Evolutionary conservation across 805 yeast species (phyloP), one percentile per base, ranked within the genome.

Genomic region (Torulaspora gathmanii): DNA sequence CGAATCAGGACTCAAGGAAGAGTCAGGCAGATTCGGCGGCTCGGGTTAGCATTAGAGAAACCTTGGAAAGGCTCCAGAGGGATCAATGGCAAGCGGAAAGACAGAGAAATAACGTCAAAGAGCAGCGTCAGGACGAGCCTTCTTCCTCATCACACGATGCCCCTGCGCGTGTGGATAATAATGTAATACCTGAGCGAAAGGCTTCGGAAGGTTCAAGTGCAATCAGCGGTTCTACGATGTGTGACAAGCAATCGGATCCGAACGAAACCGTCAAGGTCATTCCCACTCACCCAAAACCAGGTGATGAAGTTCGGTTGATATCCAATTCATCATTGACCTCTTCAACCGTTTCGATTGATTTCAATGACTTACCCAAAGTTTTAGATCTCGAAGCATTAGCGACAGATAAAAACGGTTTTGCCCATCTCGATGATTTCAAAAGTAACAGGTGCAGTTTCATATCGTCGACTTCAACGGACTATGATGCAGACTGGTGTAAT

Each of bases 381-480:
- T 29, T 54, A 31, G 54, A 54, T 16, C 47, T 55, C 10, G 61
- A 57, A 23, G n/a, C 33, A 8, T 37, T 53, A 16, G 47, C 58
- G 5, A 47, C 51, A 5, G 58, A 54, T 41, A 52, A 48, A 30
- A 53, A 50, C 17, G 61, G 57, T 1, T 58, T 57, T 42, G 51
- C 50, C n/a, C 52, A 50, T 20, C 35, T 41, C 12, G 49, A 33
- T 17, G 50, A 45, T 9, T 40, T 42, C 12, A 53, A 50, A 33
- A 38, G 50, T 16, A 54, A 61, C 45, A 53, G 68, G 45, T 59
- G 58, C 37, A 63, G 67, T 48, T 61, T 60, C 37, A 60, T 63
- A 7, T 63, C 67, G 3, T 57, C 63, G 2, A 52, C 62, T 4
- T 60, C 65, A 2, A 60, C 65, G 1, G 65, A 60, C 36, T 58